Conservation (phyloP, 257 asterid genomes). For the Solanum ossicruentum region DNA sequence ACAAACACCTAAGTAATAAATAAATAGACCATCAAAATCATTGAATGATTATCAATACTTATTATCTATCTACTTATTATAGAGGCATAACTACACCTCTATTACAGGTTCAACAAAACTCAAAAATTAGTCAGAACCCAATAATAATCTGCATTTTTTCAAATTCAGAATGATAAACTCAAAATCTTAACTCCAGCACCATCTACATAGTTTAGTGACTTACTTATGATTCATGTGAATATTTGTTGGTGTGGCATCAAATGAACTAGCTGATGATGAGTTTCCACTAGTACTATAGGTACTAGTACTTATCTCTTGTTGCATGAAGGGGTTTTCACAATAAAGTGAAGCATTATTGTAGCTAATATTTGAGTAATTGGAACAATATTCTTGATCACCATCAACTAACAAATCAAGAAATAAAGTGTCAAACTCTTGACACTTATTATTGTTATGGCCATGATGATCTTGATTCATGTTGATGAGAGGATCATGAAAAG, state of each 20-base stretch:
- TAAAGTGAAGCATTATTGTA: neutral
- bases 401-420: neutral
- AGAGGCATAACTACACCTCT: neutral
- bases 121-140: neutral
- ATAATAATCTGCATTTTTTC: neutral
- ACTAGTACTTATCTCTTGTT: neutral
- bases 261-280: constrained; percentile 1
- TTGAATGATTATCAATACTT: neutral
- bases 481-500: neutral
- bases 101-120: neutral
- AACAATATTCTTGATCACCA: neutral
- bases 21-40: neutral
- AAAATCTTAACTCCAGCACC: neutral
- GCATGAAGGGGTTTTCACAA: neutral
- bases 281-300: neutral
- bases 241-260: neutral
- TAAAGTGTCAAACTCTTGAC: neutral
- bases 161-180: neutral
- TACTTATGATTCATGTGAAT: constrained; percentile 1
- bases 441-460: neutral
- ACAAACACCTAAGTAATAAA: neutral
- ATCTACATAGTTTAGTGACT: neutral
- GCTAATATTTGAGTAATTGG: neutral
- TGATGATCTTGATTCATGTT: neutral
- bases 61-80: neutral